These are phyloP conservation scores for Triticum turgidum DNA, from an alignment of 176 grass and related monocot species.

Conservation along the genomic window DNA sequence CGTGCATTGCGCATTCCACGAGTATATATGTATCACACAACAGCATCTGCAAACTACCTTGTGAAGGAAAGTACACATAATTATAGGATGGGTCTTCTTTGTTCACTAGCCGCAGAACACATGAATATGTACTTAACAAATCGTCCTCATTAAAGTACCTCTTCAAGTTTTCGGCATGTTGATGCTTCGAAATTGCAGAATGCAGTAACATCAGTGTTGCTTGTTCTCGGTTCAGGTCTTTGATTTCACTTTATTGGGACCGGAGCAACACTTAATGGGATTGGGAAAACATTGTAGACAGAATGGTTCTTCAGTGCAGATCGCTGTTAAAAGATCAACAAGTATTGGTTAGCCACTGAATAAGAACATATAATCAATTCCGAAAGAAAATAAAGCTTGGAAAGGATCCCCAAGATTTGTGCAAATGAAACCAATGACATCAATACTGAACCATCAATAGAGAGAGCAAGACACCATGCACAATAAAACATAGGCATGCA, in stretches of 20 bases:
- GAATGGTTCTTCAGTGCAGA: conserved; percentile 36
- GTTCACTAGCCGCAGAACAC: too few relatives aligned
- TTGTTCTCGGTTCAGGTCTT: conserved; percentile 33
- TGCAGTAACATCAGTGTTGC: neutral
- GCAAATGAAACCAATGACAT: conserved; percentile 3
- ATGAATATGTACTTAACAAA: too few relatives aligned
- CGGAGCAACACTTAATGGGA: conserved; percentile 64
- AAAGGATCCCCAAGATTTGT: neutral
- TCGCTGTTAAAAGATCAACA: conserved; percentile 40
- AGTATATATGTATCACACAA: neutral
- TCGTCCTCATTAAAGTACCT: too few relatives aligned
- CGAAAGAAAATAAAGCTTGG: neutral
- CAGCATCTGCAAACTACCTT: too few relatives aligned
- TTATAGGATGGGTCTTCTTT: too few relatives aligned
- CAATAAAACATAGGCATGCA: neutral
- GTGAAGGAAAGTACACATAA: too few relatives aligned
- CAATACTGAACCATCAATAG: neutral
- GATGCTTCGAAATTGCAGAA: too few relatives aligned
- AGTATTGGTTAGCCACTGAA: neutral
- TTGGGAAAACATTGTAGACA: conserved; percentile 37
- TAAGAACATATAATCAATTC: neutral
- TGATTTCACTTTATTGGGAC: conserved; percentile 39
- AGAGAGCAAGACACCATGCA: neutral
- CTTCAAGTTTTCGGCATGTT: too few relatives aligned
- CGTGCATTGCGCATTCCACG: too few relatives aligned